These are phyloP conservation scores for Cladophialophora immunda DNA, from an alignment of 2,329 filamentous ascomycete species.

Conservation along the genomic window DNA sequence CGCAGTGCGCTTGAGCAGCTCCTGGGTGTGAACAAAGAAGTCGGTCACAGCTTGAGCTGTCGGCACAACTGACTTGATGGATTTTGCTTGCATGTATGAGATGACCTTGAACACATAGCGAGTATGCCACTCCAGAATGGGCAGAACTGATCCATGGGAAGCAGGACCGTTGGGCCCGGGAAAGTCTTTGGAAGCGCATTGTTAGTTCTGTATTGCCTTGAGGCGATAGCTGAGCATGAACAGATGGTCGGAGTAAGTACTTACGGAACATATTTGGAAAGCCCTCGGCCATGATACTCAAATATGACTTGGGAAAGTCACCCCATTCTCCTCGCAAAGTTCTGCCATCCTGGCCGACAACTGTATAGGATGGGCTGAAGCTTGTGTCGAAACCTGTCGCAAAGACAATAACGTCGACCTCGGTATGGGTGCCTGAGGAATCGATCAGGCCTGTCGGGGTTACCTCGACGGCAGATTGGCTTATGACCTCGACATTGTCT, in stretches of 20 bases:
- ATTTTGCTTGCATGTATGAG: constrained; percentile 38
- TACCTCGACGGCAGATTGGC: background rate
- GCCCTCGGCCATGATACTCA: constrained; percentile 35
- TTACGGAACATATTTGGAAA: constrained; percentile 33
- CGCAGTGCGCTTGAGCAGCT: constrained; percentile 18
- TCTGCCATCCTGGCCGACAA: constrained; percentile 30
- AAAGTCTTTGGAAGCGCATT: background rate
- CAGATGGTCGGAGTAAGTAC: background rate
- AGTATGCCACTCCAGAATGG: constrained; percentile 38
- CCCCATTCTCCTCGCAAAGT: constrained; percentile 43
- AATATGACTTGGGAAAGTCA: constrained; percentile 41
- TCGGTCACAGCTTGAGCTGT: constrained; percentile 9
- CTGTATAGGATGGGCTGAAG: constrained; percentile 41
- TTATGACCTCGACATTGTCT: constrained; percentile 39
- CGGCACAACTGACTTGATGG: constrained; percentile 28
- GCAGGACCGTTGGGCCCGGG: constrained; percentile 39
- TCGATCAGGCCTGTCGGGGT: constrained; percentile 21
- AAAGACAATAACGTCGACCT: constrained; percentile 42
- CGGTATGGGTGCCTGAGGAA: constrained; percentile 8
- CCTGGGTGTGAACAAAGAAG: constrained; percentile 17
- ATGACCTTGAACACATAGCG: constrained; percentile 39
- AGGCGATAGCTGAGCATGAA: no score
- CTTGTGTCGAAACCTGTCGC: constrained; percentile 48
- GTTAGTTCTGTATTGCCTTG: background rate
- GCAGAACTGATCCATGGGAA: constrained; percentile 41